These are phyloP conservation scores for Botrytis tulipae DNA, from an alignment of 2,329 filamentous ascomycete species.

Conservation along the genomic window DNA sequence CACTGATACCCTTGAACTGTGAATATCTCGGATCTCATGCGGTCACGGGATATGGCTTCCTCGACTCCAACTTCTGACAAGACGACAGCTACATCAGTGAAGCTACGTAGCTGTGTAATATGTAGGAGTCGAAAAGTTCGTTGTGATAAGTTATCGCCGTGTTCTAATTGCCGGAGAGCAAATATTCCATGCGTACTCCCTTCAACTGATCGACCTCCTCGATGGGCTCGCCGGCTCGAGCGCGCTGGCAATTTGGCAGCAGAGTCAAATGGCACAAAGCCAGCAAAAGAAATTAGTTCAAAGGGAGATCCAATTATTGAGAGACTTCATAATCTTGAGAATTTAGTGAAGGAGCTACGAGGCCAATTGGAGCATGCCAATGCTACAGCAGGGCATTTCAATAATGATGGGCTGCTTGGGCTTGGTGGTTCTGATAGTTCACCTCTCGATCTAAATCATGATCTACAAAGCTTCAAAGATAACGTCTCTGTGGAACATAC, in stretches of 20 bases:
- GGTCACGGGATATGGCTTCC: background rate
- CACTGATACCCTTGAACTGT: background rate
- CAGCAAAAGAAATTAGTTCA: constrained; percentile 32
- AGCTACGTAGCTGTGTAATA: constrained; percentile 49
- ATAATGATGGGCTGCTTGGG: constrained; percentile 20
- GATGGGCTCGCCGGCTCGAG: constrained; percentile 54
- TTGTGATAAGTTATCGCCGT: constrained; percentile 56
- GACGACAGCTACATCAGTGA: background rate
- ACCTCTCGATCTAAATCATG: constrained; percentile 28
- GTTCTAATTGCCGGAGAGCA: constrained; percentile 55
- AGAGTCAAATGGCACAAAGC: constrained; percentile 26
- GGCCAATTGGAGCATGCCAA: constrained; percentile 47
- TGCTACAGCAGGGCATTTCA: constrained; percentile 24
- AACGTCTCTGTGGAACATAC: background rate
- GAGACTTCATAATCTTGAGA: constrained; percentile 49
- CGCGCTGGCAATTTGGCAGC: constrained; percentile 37
- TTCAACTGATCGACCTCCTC: constrained; percentile 49
- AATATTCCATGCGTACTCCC: constrained; percentile 53
- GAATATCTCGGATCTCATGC: background rate
- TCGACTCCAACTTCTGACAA: background rate
- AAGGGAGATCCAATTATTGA: constrained; percentile 47
- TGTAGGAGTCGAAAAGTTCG: constrained; percentile 57
- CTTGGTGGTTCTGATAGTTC: constrained; percentile 37
- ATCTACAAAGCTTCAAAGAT: constrained; percentile 23
- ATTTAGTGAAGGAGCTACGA: constrained; percentile 50